Percentiles rank a stretch among this genome's conserved stretches.
phyloP scores from a whole-genome alignment of 768 basidiomycete genomes.

The Serendipita sp. region DNA sequence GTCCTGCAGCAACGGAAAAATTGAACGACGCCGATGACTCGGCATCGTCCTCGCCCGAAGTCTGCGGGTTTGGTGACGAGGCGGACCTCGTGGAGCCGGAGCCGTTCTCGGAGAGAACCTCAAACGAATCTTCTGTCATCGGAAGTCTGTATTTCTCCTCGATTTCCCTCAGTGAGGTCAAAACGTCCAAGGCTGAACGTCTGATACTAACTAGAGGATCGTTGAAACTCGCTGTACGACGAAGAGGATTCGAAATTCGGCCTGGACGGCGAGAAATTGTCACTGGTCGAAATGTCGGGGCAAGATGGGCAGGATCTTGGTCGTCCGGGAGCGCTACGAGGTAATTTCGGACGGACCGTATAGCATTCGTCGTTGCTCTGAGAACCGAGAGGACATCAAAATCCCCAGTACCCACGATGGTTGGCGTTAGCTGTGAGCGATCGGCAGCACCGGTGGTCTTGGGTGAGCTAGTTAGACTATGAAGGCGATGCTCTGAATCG shows the following conservation, averaged over 20 bases:
- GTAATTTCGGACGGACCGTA: constrained; percentile 75
- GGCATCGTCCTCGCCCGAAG: constrained; percentile 19
- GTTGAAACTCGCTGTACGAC: constrained; percentile 23
- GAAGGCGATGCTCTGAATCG: neutral
- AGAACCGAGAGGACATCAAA: constrained; percentile 56
- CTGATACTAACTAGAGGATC: constrained; percentile 60
- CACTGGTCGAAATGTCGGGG: constrained; percentile 38
- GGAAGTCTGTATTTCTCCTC: constrained; percentile 69
- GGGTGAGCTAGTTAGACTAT: constrained; percentile 1
- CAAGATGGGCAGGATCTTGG: constrained; percentile 34
- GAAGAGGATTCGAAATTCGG: constrained; percentile 22
- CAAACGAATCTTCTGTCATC: constrained; percentile 67
- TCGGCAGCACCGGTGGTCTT: constrained; percentile 6
- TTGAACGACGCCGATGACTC: constrained; percentile 20
- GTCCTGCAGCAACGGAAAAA: constrained; percentile 53
- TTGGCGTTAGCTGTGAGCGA: constrained; percentile 9
- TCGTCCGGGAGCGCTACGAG: constrained; percentile 70
- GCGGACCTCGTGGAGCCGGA: constrained; percentile 23
- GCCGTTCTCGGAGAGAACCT: constrained; percentile 57
- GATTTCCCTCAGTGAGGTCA: constrained; percentile 59
- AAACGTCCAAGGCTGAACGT: constrained; percentile 66
- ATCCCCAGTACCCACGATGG: constrained; percentile 4
- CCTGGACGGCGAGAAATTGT: constrained; percentile 20
- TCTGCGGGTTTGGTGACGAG: constrained; percentile 11
- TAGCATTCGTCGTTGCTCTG: constrained; percentile 62